Evolutionary conservation across 495 filamentous ascomycete species (phyloP).

Genomic region (Neurospora tetraspora): DNA sequence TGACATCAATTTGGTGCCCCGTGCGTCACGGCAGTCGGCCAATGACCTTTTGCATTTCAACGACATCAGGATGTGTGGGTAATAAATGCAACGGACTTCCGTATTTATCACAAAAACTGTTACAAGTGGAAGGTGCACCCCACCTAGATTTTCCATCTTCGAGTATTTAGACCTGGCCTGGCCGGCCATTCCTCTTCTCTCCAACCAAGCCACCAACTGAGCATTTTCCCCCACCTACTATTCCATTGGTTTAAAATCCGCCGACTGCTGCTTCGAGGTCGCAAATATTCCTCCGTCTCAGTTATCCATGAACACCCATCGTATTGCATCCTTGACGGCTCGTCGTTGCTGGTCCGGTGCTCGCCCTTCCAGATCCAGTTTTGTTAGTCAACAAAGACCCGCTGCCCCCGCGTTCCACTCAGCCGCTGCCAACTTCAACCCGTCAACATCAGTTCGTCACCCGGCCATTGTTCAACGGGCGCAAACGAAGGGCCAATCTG

Average conservation of each 20-base stretch:
- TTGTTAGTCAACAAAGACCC: not conserved
- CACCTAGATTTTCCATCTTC: too few relatives aligned
- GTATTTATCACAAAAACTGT: too few relatives aligned
- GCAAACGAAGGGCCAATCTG: not conserved
- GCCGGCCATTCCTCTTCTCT: too few relatives aligned
- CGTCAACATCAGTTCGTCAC: not conserved
- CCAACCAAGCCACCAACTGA: too few relatives aligned
- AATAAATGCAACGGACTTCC: too few relatives aligned
- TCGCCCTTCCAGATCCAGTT: not conserved
- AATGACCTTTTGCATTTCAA: not conserved
- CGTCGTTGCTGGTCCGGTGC: not conserved
- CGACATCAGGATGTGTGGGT: not conserved
- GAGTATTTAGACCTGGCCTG: too few relatives aligned
- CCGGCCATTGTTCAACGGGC: not conserved
- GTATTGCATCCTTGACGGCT: not conserved
- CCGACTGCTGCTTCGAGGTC: not conserved
- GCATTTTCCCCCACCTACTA: too few relatives aligned
- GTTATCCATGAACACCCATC: not conserved
- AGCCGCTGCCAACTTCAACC: not conserved
- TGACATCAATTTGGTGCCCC: not conserved
- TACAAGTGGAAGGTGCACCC: too few relatives aligned
- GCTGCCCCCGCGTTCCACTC: not conserved
- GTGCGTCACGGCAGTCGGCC: not conserved
- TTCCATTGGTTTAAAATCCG: not conserved
- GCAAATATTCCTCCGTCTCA: not conserved